Conservation (phyloP, 2,329 filamentous ascomycete species). For the Neonectria punicea region DNA sequence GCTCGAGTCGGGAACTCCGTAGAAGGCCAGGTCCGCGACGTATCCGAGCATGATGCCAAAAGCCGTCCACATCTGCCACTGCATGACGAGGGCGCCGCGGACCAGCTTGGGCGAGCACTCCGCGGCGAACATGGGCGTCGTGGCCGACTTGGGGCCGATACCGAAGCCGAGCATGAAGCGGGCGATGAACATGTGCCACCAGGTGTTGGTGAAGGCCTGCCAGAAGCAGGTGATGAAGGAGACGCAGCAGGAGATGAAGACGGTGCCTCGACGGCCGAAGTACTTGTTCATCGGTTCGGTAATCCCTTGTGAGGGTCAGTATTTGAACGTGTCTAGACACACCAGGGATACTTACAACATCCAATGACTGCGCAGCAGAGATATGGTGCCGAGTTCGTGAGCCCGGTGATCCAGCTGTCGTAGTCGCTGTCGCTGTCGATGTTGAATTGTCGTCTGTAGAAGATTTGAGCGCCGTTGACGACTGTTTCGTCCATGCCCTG, state of each 20-base stretch:
- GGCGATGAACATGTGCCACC: constrained; percentile 62
- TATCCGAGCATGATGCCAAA: constrained; percentile 67
- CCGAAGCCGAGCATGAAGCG: constrained; percentile 43
- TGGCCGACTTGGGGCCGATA: constrained; percentile 65
- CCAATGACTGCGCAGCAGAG: constrained; percentile 75
- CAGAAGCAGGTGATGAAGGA: constrained; percentile 66
- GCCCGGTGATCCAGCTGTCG: constrained; percentile 68
- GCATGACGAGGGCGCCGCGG: constrained; percentile 80
- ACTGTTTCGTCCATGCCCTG: constrained; percentile 74
- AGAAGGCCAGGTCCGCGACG: constrained; percentile 62
- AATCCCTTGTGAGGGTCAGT: constrained; percentile 30
- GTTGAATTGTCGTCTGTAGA: constrained; percentile 70
- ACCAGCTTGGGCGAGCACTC: constrained; percentile 74
- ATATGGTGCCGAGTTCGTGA: constrained; percentile 70
- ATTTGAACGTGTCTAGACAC: not conserved
- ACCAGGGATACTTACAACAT: constrained; percentile 63
- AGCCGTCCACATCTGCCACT: constrained; percentile 68
- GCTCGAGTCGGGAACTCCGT: constrained; percentile 60
- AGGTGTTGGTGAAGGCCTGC: constrained; percentile 59
- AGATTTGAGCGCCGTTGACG: constrained; percentile 70
- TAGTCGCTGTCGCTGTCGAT: constrained; percentile 63
- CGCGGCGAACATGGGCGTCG: constrained; percentile 76
- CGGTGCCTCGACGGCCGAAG: constrained; percentile 77
- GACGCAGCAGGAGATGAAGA: constrained; percentile 74
- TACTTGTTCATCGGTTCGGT: constrained; percentile 77